A percentile compares a stretch with the other conserved stretches of the same genome.
Conservation (phyloP, 208 protist species). For the Leptomonas pyrrhocoris region DNA sequence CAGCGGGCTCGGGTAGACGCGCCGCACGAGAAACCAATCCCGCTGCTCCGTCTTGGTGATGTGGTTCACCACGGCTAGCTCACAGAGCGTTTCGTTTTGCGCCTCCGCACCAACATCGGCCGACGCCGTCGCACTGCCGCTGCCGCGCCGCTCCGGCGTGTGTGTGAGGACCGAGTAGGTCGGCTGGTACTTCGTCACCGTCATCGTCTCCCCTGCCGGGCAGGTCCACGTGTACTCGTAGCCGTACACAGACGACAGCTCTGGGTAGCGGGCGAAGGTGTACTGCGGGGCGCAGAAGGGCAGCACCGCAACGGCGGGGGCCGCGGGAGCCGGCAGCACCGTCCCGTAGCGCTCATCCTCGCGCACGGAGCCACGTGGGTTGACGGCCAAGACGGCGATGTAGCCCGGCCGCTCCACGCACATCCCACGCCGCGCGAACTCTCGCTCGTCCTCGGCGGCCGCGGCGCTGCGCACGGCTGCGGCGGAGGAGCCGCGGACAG, state of each 20-base stretch:
- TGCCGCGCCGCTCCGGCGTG: constrained; percentile 28
- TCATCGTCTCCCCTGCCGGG: constrained; percentile 36
- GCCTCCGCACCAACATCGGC: not conserved
- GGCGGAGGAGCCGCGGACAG: constrained; percentile 33
- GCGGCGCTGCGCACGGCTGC: constrained; percentile 15
- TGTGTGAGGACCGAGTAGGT: constrained; percentile 62
- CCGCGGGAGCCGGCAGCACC: constrained; percentile 32
- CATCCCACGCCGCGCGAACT: constrained; percentile 73
- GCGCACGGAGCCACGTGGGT: constrained; percentile 52
- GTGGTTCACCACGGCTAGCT: constrained; percentile 62
- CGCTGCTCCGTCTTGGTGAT: constrained; percentile 60
- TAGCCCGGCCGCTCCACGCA: constrained; percentile 41
- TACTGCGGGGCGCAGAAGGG: constrained; percentile 71
- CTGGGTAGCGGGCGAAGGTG: constrained; percentile 76
- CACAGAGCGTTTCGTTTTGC: constrained; percentile 52
- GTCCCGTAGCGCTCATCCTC: constrained; percentile 50
- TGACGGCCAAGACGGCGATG: constrained; percentile 65
- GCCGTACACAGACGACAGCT: constrained; percentile 59
- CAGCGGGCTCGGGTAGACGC: constrained; percentile 63
- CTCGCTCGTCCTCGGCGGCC: constrained; percentile 40
- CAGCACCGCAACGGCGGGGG: constrained; percentile 67
- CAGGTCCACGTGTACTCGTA: constrained; percentile 79
- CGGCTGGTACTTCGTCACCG: constrained; percentile 40
- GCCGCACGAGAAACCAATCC: constrained; percentile 66
- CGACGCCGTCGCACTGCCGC: not conserved